Conservation (phyloP, 2,329 filamentous ascomycete genomes). For the Coniochaeta hoffmannii region DNA sequence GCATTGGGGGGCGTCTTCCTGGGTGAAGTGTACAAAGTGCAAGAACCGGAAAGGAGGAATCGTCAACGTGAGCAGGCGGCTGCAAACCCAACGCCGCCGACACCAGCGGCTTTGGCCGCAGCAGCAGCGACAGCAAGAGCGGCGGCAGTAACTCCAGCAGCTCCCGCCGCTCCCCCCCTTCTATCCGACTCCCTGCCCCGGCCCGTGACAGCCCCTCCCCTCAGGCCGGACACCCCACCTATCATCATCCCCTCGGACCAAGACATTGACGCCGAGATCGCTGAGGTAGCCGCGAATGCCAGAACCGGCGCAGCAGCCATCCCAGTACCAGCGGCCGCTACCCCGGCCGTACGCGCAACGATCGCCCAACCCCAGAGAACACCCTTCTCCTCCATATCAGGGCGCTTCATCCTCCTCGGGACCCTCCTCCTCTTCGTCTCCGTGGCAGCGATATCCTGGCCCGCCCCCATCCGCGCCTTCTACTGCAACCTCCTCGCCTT, state of each 20-base stretch:
- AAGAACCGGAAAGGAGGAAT: conserved; percentile 17
- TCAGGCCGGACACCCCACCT: conserved; percentile 26
- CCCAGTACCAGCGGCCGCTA: conserved; percentile 21
- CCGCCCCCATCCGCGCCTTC: conserved; percentile 41
- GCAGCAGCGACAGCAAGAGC: conserved; percentile 16
- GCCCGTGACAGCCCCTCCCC: conserved; percentile 28
- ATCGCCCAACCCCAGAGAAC: conserved; percentile 21
- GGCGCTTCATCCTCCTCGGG: conserved; percentile 48
- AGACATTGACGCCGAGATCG: conserved; percentile 55
- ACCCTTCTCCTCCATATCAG: conserved; percentile 48
- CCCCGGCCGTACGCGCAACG: conserved; percentile 19
- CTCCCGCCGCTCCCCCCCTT: conserved; percentile 15
- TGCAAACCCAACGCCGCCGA: conserved; percentile 8
- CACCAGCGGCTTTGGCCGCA: conserved; percentile 11
- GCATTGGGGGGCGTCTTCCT: conserved; percentile 51
- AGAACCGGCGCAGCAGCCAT: conserved; percentile 25
- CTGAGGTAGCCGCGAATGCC: conserved; percentile 42
- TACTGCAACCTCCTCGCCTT: conserved; percentile 61
- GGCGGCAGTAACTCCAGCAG: conserved; percentile 15
- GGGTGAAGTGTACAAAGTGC: conserved; percentile 48
- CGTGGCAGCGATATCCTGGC: conserved; percentile 55
- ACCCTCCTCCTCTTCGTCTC: conserved; percentile 50
- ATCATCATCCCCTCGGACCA: conserved; percentile 58
- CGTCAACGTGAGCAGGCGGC: conserved; percentile 14
- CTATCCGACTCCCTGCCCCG: conserved; percentile 26